phyloP scores from a whole-genome alignment of 192 early-diverging fungal species.

The Backusella sp. region DNA sequence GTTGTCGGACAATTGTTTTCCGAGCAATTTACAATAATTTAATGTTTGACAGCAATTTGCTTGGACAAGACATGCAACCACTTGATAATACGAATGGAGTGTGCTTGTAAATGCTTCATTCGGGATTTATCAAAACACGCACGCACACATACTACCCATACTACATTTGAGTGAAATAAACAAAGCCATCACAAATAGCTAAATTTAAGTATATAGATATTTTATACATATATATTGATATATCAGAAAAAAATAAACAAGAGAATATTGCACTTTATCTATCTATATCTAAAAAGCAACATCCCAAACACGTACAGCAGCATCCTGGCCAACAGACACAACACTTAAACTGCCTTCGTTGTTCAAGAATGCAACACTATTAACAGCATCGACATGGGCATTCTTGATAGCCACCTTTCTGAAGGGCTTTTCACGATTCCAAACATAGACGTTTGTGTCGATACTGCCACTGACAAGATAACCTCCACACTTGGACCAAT shows the following conservation, averaged over 20 bases:
- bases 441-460: slow-evolving; percentile 91
- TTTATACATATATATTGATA: not conserved
- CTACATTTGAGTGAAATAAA: too few relatives aligned
- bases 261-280: not conserved
- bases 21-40: too few relatives aligned
- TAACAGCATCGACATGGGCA: slow-evolving; percentile 81
- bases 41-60: too few relatives aligned
- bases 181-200: too few relatives aligned
- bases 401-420: slow-evolving; percentile 71
- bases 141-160: too few relatives aligned
- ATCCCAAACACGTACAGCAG: slow-evolving; percentile 72
- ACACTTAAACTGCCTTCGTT: slow-evolving; percentile 50
- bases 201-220: too few relatives aligned
- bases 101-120: too few relatives aligned
- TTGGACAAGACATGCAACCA: too few relatives aligned
- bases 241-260: not conserved
- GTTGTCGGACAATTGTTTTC: not conserved
- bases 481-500: slow-evolving; percentile 74
- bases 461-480: slow-evolving; percentile 80
- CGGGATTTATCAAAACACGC: too few relatives aligned
- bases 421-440: slow-evolving; percentile 78
- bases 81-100: too few relatives aligned
- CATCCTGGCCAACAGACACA: slow-evolving; percentile 80
- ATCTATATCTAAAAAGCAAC: not conserved
- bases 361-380: slow-evolving; percentile 69